phyloP scores from a whole-genome alignment of 2,329 filamentous ascomycete genomes.

The Colletotrichum musae region DNA sequence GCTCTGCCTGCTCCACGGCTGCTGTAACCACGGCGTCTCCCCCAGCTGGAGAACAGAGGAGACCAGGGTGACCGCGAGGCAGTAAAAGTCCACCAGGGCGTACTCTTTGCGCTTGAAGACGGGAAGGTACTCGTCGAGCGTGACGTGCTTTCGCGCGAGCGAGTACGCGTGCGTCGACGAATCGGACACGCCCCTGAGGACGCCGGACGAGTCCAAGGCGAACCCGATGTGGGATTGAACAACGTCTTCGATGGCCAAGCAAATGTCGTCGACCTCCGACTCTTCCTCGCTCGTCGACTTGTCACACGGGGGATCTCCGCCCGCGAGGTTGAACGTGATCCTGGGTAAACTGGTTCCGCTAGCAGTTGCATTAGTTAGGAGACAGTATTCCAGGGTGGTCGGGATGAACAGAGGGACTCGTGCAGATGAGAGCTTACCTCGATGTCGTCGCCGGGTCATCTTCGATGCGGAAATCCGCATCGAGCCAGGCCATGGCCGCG shows the following conservation, averaged over 20 bases:
- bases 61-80: constrained; percentile 4
- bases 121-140: constrained; percentile 7
- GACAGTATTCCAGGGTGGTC: neutral
- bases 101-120: neutral
- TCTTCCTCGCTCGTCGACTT: neutral
- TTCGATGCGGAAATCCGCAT: constrained; percentile 8
- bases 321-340: neutral
- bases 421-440: no score
- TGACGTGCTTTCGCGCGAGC: neutral
- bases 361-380: neutral
- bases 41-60: constrained; percentile 11
- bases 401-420: neutral
- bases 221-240: constrained; percentile 6
- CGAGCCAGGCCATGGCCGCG: constrained; percentile 1
- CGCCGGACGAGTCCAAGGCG: neutral
- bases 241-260: neutral
- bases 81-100: constrained; percentile 4
- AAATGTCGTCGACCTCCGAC: constrained; percentile 8
- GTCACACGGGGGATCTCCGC: no score
- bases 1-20: constrained; percentile 5
- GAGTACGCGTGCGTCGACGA: neutral
- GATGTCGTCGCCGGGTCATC: neutral
- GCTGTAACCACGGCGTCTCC: neutral
- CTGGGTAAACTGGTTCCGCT: neutral
- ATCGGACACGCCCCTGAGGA: neutral